phyloP scores from a whole-genome alignment of 805 yeast genomes.

The Barnettozyma siamensis region DNA sequence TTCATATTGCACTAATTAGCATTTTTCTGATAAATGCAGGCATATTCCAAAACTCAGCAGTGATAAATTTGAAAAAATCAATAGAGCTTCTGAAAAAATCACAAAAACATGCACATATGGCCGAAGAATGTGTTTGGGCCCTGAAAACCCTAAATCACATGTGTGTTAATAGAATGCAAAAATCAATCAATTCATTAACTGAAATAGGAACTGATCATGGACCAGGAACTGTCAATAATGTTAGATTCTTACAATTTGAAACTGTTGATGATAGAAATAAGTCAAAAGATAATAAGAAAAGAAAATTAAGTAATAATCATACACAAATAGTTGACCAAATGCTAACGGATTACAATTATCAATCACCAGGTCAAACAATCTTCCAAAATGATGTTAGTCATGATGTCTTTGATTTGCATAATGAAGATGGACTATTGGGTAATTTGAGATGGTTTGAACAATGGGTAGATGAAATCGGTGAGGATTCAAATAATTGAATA shows the following conservation, averaged over 20 bases:
- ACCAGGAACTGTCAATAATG: conserved; percentile 42
- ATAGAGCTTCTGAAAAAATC: conserved; percentile 22
- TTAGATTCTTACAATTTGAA: conserved; percentile 43
- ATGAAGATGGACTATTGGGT: conserved; percentile 31
- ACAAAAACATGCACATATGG: conserved; percentile 37
- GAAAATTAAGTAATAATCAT: neutral
- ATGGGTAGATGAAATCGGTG: conserved; percentile 32
- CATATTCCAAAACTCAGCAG: conserved; percentile 13
- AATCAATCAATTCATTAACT: conserved; percentile 32
- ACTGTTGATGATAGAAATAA: conserved; percentile 23
- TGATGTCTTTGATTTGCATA: conserved; percentile 8
- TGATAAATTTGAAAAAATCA: conserved; percentile 12
- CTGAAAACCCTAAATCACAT: conserved; percentile 50
- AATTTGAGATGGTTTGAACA: conserved; percentile 53
- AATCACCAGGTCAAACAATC: neutral
- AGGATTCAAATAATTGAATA: conserved; percentile 41
- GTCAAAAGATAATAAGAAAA: neutral
- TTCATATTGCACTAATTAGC: conserved; percentile 38
- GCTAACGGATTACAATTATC: neutral
- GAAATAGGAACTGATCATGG: conserved; percentile 50
- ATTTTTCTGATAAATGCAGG: conserved; percentile 42
- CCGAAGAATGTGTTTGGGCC: conserved; percentile 58
- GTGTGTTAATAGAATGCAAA: conserved; percentile 38
- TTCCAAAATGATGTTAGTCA: conserved; percentile 6
- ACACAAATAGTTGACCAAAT: neutral